Evolutionary conservation across 495 filamentous ascomycete species (phyloP), one percentile per base, ranked within the genome.

Genomic region (Pyronema domesticum): DNA sequence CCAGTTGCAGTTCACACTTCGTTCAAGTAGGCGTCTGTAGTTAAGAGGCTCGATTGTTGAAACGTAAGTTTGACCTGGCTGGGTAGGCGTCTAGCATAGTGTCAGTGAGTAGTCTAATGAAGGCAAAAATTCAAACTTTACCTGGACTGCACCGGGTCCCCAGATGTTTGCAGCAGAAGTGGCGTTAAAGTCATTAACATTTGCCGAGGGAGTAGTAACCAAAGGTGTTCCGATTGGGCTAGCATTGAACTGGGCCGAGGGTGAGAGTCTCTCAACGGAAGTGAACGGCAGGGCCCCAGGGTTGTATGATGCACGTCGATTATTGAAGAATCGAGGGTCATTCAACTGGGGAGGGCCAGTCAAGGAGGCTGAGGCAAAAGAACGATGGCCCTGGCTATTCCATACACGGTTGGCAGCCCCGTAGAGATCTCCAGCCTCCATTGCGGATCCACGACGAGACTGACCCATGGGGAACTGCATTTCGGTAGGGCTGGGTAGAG

Each of bases 1-100:
- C 91, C 93, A 98, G 70, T 96, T 91, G 73, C 89, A 95, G 55
- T 82, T 94, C 61, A 95, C 85, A 61, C 87, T 95, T 60, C 91
- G 89, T 65, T 98, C 91, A 37, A 96, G 80, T 7, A 98, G 77
- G 47, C 87, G 86, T 49, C 93, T 85, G 57, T 98, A 98, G 66
- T 98, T 98, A 44, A 95, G 74, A n/a, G 91, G 93, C 67, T 96
- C 93, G 17, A 81, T 80, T 0, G 89, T 81, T 7, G 86, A 80
- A 18, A 96, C 67, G 62, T 91, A 95, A 0, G 85, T 89, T 43
- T 78, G 78, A 45, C 79, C 74, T 3, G 72, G 68, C 58, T 77
- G 58, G 23, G 69, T 40, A 30, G 69, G 57, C 74, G 35, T 17
- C 50, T 40, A 17, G 35, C 10, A 17, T 53, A 11, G 34, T 17